These are phyloP conservation scores for Leavenworthia alabamica DNA, from an alignment of 345 rosid species.

Conservation along the genomic window DNA sequence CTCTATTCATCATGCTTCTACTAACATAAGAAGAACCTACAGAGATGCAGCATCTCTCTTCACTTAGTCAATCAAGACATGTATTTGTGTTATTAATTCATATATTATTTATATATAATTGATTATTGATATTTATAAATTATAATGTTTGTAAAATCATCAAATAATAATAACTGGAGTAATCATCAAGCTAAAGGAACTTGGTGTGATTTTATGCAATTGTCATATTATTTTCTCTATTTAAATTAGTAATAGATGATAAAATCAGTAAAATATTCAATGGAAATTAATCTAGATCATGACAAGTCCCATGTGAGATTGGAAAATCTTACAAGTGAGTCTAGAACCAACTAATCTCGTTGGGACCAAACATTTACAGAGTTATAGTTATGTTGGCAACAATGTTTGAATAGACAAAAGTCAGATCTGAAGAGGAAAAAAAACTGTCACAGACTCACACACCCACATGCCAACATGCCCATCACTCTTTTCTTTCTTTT, in stretches of 20 bases:
- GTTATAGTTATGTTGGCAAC: constrained; percentile 26
- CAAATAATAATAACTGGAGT: constrained; percentile 17
- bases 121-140: constrained; percentile 15
- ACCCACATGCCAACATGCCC: constrained; percentile 32
- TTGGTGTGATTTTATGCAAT: constrained; percentile 19
- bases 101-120: constrained; percentile 11
- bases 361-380: constrained; percentile 20
- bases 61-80: constrained; percentile 22
- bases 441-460: constrained; percentile 28
- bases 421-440: constrained; percentile 27
- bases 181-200: constrained; percentile 26
- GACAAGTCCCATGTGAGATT: constrained; percentile 26
- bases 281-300: constrained; percentile 4
- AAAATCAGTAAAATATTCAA: not conserved
- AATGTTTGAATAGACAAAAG: constrained; percentile 29
- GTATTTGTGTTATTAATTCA: constrained; percentile 22
- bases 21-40: constrained; percentile 32
- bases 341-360: constrained; percentile 8
- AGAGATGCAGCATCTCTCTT: constrained; percentile 36
- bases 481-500: constrained; percentile 11
- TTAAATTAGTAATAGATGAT: not conserved
- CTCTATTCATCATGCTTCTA: constrained; percentile 15
- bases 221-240: not conserved
- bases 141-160: constrained; percentile 14
- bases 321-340: constrained; percentile 11